Evolutionary conservation across 2,329 filamentous ascomycete genomes (phyloP).

Genomic region (Aspergillus costaricaensis): DNA sequence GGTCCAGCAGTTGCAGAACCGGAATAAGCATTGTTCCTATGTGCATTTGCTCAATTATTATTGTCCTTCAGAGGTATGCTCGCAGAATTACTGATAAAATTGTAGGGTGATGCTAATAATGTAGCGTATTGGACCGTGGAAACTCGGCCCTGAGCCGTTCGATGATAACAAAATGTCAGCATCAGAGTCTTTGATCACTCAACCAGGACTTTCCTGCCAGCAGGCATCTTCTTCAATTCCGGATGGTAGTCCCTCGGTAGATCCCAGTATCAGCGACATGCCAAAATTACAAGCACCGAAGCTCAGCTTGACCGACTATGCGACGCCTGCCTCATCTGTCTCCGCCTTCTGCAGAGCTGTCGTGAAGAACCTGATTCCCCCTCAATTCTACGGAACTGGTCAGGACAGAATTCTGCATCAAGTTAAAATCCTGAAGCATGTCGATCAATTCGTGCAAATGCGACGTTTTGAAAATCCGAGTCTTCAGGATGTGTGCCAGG

Average conservation of each 20-base stretch:
- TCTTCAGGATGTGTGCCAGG: constrained; percentile 75
- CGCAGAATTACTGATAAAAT: not conserved
- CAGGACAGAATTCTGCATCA: constrained; percentile 61
- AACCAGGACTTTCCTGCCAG: constrained; percentile 22
- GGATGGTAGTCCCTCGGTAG: not conserved
- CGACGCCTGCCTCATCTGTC: constrained; percentile 68
- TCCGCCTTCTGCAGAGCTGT: constrained; percentile 85
- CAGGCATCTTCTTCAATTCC: not conserved
- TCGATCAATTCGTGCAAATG: constrained; percentile 77
- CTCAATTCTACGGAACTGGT: constrained; percentile 70
- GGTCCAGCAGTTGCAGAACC: constrained; percentile 66
- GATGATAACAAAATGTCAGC: constrained; percentile 16
- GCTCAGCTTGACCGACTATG: constrained; percentile 62
- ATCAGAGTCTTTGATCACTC: constrained; percentile 28
- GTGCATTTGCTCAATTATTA: constrained; percentile 75
- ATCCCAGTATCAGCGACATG: not conserved
- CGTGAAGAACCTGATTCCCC: constrained; percentile 71
- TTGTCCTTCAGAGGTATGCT: constrained; percentile 62
- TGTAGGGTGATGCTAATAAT: constrained; percentile 15
- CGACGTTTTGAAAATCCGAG: constrained; percentile 79
- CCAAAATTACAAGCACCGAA: constrained; percentile 20
- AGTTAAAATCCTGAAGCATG: constrained; percentile 60
- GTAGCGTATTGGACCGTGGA: constrained; percentile 28
- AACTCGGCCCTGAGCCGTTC: constrained; percentile 15
- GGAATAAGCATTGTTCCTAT: constrained; percentile 77